Evolutionary conservation across 1,284 basidiomycete species (phyloP).

Genomic region (Puccinia horiana): DNA sequence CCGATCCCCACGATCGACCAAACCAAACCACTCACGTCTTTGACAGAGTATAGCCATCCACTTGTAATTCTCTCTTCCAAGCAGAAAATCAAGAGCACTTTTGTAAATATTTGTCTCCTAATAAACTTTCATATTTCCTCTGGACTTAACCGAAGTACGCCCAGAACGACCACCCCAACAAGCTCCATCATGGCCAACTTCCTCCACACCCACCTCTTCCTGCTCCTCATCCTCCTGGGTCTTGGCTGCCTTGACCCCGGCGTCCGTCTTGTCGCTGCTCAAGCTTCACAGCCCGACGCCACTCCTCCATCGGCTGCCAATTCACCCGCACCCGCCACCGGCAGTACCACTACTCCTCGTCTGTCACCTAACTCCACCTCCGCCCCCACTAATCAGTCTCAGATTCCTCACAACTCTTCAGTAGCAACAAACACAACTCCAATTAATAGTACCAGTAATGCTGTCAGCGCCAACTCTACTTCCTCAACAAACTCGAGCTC

Average conservation of each 20-base stretch:
- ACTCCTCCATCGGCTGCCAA: background rate
- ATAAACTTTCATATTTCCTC: no score
- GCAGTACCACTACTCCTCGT: no score
- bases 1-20: background rate
- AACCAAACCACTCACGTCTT: no score
- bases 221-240: background rate
- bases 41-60: no score
- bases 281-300: background rate
- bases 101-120: no score
- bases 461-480: constrained; percentile 4
- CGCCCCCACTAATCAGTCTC: background rate
- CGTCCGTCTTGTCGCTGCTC: background rate
- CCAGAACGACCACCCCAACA: background rate
- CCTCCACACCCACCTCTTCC: background rate
- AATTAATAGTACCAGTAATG: background rate
- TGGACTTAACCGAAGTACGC: background rate
- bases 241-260: background rate
- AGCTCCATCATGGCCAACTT: background rate
- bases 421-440: background rate
- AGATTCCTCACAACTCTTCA: background rate
- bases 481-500: constrained; percentile 1
- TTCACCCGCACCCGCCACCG: background rate
- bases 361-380: background rate
- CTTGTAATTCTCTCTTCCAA: no score
- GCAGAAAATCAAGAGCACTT: no score